phyloP scores from a whole-genome alignment of 345 rosid genomes.

The Triadica sebifera region DNA sequence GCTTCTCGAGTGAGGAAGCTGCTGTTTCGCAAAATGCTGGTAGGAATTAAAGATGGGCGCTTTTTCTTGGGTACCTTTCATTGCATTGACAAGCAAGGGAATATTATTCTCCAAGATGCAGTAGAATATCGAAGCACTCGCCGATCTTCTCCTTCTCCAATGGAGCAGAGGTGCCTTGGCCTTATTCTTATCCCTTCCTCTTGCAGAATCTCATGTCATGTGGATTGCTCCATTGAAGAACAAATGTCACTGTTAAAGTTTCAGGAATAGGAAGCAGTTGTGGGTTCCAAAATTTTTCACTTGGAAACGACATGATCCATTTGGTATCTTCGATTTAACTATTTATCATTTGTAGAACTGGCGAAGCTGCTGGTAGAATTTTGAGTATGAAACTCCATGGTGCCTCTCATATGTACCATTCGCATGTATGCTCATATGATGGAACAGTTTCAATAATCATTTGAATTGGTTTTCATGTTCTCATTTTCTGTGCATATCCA shows the following conservation, averaged over 20 bases:
- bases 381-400: neutral
- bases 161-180: constrained; percentile 86
- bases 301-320: neutral
- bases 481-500: neutral
- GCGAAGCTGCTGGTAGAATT: neutral
- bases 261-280: constrained; percentile 22
- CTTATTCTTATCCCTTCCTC: constrained; percentile 72
- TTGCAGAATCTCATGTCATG: constrained; percentile 66
- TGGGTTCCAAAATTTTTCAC: neutral
- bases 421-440: neutral
- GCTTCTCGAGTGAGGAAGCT: constrained; percentile 53
- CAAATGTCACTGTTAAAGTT: constrained; percentile 32
- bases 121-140: constrained; percentile 80
- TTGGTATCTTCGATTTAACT: neutral
- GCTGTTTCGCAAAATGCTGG: constrained; percentile 67
- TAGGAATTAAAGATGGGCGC: constrained; percentile 83
- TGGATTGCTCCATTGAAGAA: constrained; percentile 41
- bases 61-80: constrained; percentile 89
- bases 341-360: neutral
- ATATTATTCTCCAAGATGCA: constrained; percentile 79
- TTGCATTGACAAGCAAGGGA: constrained; percentile 91
- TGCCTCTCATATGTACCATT: neutral
- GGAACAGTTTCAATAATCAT: neutral
- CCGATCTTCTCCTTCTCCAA: constrained; percentile 73
- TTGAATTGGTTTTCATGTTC: neutral